Conservation (phyloP, 148 eudicot species). For the Silene uniflora region DNA sequence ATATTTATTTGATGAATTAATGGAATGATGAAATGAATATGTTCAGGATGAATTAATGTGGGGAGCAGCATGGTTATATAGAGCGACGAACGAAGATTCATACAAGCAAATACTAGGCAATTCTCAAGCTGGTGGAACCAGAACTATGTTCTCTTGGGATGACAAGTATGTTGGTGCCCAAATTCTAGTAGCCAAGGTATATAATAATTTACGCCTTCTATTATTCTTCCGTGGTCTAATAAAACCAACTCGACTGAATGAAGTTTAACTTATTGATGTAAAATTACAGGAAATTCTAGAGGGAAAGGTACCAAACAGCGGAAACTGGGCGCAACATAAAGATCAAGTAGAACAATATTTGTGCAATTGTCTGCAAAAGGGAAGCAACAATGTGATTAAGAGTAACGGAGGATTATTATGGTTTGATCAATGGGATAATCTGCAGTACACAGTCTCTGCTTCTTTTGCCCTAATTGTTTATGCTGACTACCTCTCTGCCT, state of each 20-base stretch:
- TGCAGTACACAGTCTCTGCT: constrained; percentile 43
- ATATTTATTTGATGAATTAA: too few relatives aligned
- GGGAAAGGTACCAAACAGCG: constrained; percentile 16
- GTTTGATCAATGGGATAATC: constrained; percentile 36
- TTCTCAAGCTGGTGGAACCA: constrained; percentile 25
- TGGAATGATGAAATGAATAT: not conserved
- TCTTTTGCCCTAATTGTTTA: constrained; percentile 33
- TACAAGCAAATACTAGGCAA: constrained; percentile 20
- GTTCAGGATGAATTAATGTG: constrained; percentile 50
- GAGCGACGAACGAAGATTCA: constrained; percentile 28
- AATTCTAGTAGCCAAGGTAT: constrained; percentile 36
- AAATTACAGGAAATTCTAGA: constrained; percentile 21
- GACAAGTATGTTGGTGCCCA: constrained; percentile 55
- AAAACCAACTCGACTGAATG: not conserved
- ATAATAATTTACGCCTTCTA: not conserved
- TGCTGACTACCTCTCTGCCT: constrained; percentile 27
- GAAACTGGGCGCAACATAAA: constrained; percentile 15
- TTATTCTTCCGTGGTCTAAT: too few relatives aligned
- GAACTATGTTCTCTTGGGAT: constrained; percentile 55
- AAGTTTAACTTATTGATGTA: not conserved
- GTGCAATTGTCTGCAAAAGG: constrained; percentile 48
- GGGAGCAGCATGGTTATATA: constrained; percentile 49
- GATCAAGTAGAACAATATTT: constrained; percentile 34
- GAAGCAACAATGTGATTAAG: constrained; percentile 28
- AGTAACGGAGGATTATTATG: constrained; percentile 43